phyloP scores from a whole-genome alignment of 2,329 filamentous ascomycete genomes.

The Coleophoma eucalyptorum region DNA sequence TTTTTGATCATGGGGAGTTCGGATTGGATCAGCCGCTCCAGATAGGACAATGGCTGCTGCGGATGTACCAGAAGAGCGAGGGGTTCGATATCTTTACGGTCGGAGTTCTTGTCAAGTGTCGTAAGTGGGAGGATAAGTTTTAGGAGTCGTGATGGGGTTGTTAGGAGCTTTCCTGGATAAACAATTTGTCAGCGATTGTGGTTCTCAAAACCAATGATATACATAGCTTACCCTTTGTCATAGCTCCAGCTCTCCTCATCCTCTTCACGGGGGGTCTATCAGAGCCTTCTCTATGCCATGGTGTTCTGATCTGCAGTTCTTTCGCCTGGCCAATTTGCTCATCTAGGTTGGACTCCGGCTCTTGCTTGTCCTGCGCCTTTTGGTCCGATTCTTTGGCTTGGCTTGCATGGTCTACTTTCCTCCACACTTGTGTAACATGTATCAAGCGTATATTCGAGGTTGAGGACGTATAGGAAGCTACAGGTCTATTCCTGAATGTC shows the following conservation, averaged over 20 bases:
- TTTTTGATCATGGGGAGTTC: constrained; percentile 66
- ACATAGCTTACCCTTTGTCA: constrained; percentile 54
- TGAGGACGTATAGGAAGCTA: neutral
- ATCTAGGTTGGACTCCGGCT: constrained; percentile 30
- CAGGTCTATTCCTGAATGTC: neutral
- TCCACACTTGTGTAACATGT: neutral
- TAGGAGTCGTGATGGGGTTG: constrained; percentile 74
- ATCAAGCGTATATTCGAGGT: neutral
- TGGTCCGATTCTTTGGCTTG: constrained; percentile 9
- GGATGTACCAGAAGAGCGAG: constrained; percentile 83
- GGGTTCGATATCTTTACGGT: constrained; percentile 73
- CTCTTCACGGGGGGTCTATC: constrained; percentile 38
- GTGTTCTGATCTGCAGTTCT: constrained; percentile 54
- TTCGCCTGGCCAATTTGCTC: constrained; percentile 37
- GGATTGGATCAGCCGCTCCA: constrained; percentile 84
- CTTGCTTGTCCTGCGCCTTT: constrained; percentile 24
- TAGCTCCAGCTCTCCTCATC: constrained; percentile 22
- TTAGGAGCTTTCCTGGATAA: constrained; percentile 66
- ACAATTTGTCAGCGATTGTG: neutral
- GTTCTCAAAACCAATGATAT: neutral
- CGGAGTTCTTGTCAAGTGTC: constrained; percentile 52
- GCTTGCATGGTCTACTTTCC: constrained; percentile 4
- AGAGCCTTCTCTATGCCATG: constrained; percentile 63
- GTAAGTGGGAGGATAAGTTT: constrained; percentile 77
- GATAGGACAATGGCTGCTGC: constrained; percentile 85